Percentiles rank a stretch among this genome's conserved stretches.
These are phyloP conservation scores for Phialophora expanda DNA, from an alignment of 2,329 filamentous ascomycete species.

Conservation along the genomic window DNA sequence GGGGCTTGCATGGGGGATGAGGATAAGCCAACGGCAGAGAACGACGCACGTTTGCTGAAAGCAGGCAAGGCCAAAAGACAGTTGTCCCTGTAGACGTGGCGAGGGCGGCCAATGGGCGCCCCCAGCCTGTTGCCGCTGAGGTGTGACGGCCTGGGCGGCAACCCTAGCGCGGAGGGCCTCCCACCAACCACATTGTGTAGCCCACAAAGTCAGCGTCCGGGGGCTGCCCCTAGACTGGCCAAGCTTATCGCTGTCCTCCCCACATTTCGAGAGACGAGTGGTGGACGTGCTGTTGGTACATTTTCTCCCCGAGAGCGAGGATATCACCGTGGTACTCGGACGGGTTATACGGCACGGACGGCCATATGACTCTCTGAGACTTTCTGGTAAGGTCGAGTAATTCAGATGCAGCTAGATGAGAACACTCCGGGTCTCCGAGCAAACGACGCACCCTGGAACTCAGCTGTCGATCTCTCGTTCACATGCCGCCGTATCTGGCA, in stretches of 20 bases:
- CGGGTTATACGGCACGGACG: conserved; percentile 13
- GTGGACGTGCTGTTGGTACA: background rate
- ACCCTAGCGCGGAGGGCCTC: background rate
- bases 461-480: conserved; percentile 16
- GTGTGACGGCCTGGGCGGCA: conserved; percentile 9
- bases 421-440: conserved; percentile 12
- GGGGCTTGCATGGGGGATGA: background rate
- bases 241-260: background rate
- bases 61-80: background rate
- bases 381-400: background rate
- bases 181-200: background rate
- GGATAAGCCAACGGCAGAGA: background rate
- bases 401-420: background rate
- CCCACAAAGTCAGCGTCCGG: background rate
- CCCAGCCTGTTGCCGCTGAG: conserved; percentile 9
- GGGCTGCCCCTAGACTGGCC: background rate
- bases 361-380: background rate
- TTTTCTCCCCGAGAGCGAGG: background rate
- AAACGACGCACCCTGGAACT: conserved; percentile 1
- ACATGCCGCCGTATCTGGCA: background rate
- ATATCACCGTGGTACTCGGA: background rate
- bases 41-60: background rate
- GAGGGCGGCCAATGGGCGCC: background rate
- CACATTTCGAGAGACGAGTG: conserved; percentile 1
- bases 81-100: background rate